Conservation (phyloP, 1,284 basidiomycete species). For the Apiotrichum veenhuisii region DNA sequence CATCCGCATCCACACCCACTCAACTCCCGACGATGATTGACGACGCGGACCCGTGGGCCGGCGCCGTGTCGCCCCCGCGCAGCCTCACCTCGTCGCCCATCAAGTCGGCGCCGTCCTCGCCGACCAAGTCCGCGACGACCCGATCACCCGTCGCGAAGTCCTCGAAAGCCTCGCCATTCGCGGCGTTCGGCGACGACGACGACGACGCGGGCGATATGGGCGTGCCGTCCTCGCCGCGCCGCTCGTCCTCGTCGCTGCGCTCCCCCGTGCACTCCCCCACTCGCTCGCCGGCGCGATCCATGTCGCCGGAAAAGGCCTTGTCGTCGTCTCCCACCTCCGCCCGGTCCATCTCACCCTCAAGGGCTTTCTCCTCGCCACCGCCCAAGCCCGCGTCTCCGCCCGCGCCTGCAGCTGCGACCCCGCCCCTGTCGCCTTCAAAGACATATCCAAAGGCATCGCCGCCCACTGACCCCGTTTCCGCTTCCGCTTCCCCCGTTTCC, state of each 20-base stretch:
- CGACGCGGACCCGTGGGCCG: constrained; percentile 40
- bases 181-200: background rate
- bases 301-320: too few relatives aligned
- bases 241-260: background rate
- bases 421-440: too few relatives aligned
- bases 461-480: background rate
- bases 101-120: background rate
- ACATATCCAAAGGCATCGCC: too few relatives aligned
- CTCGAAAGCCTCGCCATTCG: background rate
- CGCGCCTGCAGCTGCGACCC: background rate
- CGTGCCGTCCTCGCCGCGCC: background rate
- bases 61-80: background rate
- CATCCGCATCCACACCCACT: too few relatives aligned
- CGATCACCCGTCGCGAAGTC: background rate
- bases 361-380: too few relatives aligned
- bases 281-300: too few relatives aligned
- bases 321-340: too few relatives aligned
- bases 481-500: too few relatives aligned
- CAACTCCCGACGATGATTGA: too few relatives aligned
- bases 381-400: background rate
- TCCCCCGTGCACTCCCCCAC: too few relatives aligned
- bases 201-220: background rate
- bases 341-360: too few relatives aligned
- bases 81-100: background rate
- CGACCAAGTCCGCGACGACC: background rate